phyloP scores from a whole-genome alignment of 2,329 filamentous ascomycete genomes.

The Metarhizium robertsii region DNA sequence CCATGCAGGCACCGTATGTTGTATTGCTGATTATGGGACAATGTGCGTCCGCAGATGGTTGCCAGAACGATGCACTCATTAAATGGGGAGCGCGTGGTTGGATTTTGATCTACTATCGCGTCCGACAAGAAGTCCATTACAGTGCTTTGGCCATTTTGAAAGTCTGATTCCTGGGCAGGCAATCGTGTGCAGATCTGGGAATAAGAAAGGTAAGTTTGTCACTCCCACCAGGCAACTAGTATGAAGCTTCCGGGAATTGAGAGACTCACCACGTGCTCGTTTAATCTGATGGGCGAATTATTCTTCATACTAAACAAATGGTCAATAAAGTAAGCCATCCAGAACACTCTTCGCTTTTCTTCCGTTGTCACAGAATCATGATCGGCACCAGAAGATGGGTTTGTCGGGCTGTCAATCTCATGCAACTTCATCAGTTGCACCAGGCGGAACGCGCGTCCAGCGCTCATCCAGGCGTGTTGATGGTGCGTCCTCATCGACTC shows the following conservation, averaged over 20 bases:
- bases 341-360: slow-evolving; percentile 26
- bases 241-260: neutral
- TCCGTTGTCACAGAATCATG: slow-evolving; percentile 21
- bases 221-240: neutral
- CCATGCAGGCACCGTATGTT: neutral
- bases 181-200: slow-evolving; percentile 24
- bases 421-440: slow-evolving; percentile 25
- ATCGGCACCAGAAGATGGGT: neutral
- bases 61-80: neutral
- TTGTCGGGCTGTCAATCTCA: slow-evolving; percentile 19
- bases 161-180: slow-evolving; percentile 23
- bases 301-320: slow-evolving; percentile 23
- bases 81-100: slow-evolving; percentile 3
- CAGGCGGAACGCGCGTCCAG: slow-evolving; percentile 25
- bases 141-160: slow-evolving; percentile 21
- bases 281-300: slow-evolving; percentile 20
- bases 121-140: slow-evolving; percentile 19
- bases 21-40: neutral
- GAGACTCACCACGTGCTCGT: slow-evolving; percentile 15
- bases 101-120: slow-evolving; percentile 14
- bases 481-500: slow-evolving; percentile 24
- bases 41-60: neutral
- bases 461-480: slow-evolving; percentile 26
- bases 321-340: slow-evolving; percentile 29
- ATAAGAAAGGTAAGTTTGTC: neutral